phyloP scores from a whole-genome alignment of 768 basidiomycete genomes.

The Russula griseocarnosa region DNA sequence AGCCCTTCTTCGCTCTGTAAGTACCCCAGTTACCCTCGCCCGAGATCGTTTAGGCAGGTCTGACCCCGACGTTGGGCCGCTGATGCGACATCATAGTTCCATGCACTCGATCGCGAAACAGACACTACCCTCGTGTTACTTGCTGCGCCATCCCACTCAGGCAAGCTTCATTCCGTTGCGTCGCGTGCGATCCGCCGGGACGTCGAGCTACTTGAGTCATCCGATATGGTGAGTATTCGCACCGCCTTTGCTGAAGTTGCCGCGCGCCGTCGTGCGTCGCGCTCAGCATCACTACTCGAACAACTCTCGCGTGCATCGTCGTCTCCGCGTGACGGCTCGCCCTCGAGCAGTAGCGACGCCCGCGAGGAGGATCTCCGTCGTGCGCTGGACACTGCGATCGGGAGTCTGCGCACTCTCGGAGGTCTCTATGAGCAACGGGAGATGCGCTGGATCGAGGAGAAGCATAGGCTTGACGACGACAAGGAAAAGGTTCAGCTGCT shows the following conservation, averaged over 20 bases:
- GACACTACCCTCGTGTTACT: constrained; percentile 73
- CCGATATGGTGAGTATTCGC: constrained; percentile 51
- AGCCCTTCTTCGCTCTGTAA: constrained; percentile 64
- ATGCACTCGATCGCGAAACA: constrained; percentile 73
- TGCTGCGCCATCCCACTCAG: constrained; percentile 70
- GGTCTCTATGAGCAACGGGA: constrained; percentile 66
- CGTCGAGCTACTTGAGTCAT: constrained; percentile 42
- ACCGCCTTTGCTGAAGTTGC: constrained; percentile 58
- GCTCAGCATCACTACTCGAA: constrained; percentile 48
- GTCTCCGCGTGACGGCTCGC: constrained; percentile 53
- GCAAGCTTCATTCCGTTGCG: constrained; percentile 57
- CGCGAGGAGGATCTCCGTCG: constrained; percentile 61
- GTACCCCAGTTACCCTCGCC: constrained; percentile 26
- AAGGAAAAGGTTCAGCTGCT: constrained; percentile 63
- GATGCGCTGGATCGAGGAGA: constrained; percentile 66
- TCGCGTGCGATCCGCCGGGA: constrained; percentile 69
- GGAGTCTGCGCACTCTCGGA: constrained; percentile 59
- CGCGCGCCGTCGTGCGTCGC: constrained; percentile 47
- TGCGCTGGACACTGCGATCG: constrained; percentile 63
- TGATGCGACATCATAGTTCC: constrained; percentile 50
- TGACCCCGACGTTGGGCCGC: constrained; percentile 31
- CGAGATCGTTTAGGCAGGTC: constrained; percentile 35
- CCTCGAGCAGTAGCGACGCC: constrained; percentile 45
- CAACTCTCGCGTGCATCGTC: constrained; percentile 40
- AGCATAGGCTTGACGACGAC: constrained; percentile 60